Evolutionary conservation across 371 early-diverging fungal genomes (phyloP), one percentile per base, ranked within the genome.

Genomic region (Chytridium lagenaria): DNA sequence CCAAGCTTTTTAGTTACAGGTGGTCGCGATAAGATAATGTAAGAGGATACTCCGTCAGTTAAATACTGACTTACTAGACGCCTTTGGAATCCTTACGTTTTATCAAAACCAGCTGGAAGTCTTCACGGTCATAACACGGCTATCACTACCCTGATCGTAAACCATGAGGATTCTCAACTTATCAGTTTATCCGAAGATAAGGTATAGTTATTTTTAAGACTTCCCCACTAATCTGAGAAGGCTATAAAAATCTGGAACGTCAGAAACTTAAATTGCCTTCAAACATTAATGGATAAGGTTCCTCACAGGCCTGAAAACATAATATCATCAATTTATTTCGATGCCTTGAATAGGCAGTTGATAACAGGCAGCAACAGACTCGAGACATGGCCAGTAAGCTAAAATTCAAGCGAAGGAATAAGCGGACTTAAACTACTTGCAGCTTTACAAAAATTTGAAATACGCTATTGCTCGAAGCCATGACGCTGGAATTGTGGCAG

Each of bases 81-180:
- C 1, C 73, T 87, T n/a, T 87, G 88, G 88, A 87, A 86, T 65
- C 88, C 88, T 19, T 87, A 87, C 37, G 86, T 87, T 0, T 75
- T 87, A 23, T 82, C 83, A n/a, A 87, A 87, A 66, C 86, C 86
- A 0, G 86, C 88, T 2, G 88, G 86, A 28, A 82, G 72, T 31
- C 69, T 87, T 30, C 63, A 74, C 12, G 88, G 88, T 0, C 88
- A 87, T 67, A 85, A 81, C 72, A 73, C 85, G 19, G 75, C 73
- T 22, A 82, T 87, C 52, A 71, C 77, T 2, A 78, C 72, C 50
- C 75, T 87, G 36, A 68, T 80, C 55, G 78, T 87, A 31, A 86
- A 87, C 65, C 82, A 87, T 52, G 85, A 83, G 50, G 86, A 86
- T 7, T 83, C 82, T 3, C 81, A 85, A 49, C 76, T 87, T 34